A percentile compares a stretch with the other conserved stretches of the same genome.
Evolutionary conservation across 768 basidiomycete species (phyloP).

Genomic region (Rhizopogon vesiculosus): DNA sequence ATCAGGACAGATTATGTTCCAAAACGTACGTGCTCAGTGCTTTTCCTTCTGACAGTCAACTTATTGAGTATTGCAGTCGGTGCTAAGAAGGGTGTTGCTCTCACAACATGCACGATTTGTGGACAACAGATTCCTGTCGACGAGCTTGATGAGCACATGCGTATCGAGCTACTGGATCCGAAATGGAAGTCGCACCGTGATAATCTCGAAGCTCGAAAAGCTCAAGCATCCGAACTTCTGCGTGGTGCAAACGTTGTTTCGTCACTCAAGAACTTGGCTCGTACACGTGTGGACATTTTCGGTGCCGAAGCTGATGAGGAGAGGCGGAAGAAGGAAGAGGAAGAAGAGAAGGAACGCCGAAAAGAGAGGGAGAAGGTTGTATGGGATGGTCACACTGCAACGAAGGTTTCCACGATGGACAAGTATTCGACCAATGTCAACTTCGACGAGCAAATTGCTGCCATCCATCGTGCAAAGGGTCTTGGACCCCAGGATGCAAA

Average conservation of each 20-base stretch:
- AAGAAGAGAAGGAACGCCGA: conserved; percentile 73
- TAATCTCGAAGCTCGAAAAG: conserved; percentile 81
- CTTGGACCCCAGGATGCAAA: conserved; percentile 77
- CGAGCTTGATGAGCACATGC: conserved; percentile 96
- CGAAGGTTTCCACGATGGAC: conserved; percentile 87
- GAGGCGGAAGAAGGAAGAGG: conserved; percentile 79
- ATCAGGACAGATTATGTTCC: conserved; percentile 96
- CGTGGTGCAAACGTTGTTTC: conserved; percentile 92
- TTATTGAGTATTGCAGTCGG: conserved; percentile 44
- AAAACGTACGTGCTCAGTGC: conserved; percentile 57
- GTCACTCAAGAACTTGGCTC: conserved; percentile 88
- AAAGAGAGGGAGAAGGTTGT: conserved; percentile 93
- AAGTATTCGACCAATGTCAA: conserved; percentile 92
- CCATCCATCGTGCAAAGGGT: conserved; percentile 91
- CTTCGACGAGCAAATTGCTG: conserved; percentile 97
- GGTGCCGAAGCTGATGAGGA: conserved; percentile 94
- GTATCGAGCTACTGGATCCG: conserved; percentile 96
- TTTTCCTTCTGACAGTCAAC: conserved; percentile 1
- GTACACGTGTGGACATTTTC: conserved; percentile 96
- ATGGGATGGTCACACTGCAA: conserved; percentile 98
- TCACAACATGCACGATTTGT: conserved; percentile 90
- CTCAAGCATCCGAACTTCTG: conserved; percentile 82
- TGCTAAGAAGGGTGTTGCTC: conserved; percentile 53
- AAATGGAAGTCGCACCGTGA: conserved; percentile 97
- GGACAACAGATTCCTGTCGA: conserved; percentile 96